Conservation (phyloP, 192 early-diverging fungal genomes). For the Coemansia sp. region DNA sequence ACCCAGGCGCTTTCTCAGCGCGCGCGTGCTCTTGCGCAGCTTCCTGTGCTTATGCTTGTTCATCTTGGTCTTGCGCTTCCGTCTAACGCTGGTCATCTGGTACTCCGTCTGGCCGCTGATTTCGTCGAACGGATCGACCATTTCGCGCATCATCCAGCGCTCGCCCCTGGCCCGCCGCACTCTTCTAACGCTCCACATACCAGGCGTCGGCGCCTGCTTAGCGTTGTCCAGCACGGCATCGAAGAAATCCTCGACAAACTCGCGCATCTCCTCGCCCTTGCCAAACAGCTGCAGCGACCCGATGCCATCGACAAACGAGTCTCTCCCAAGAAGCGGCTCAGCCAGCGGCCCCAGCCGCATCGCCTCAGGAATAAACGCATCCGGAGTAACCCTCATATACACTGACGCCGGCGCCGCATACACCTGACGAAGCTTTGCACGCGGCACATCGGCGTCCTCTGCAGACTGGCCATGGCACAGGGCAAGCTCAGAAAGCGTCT, state of each 20-base stretch:
- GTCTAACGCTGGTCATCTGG: constrained; percentile 72
- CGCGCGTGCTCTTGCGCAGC: constrained; percentile 70
- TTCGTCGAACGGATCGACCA: constrained; percentile 28
- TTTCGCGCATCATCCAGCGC: constrained; percentile 28
- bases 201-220: neutral
- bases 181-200: constrained; percentile 21
- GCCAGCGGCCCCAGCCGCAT: constrained; percentile 47
- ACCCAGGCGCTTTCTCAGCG: constrained; percentile 71
- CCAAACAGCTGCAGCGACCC: constrained; percentile 17
- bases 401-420: constrained; percentile 47
- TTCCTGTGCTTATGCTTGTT: constrained; percentile 97
- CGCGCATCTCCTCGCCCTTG: constrained; percentile 15
- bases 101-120: constrained; percentile 17
- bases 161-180: constrained; percentile 8
- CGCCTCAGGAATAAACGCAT: constrained; percentile 47
- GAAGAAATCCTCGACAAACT: constrained; percentile 51
- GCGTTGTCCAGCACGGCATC: constrained; percentile 27
- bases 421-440: constrained; percentile 30
- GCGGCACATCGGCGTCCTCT: constrained; percentile 31
- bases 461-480: constrained; percentile 22
- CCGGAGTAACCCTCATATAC: constrained; percentile 36
- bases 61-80: constrained; percentile 88
- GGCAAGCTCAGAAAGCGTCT: constrained; percentile 35
- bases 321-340: constrained; percentile 34
- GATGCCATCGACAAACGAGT: constrained; percentile 33